These are phyloP conservation scores for Sesbania bispinosa DNA, from an alignment of 306 rosid species.

Conservation along the genomic window DNA sequence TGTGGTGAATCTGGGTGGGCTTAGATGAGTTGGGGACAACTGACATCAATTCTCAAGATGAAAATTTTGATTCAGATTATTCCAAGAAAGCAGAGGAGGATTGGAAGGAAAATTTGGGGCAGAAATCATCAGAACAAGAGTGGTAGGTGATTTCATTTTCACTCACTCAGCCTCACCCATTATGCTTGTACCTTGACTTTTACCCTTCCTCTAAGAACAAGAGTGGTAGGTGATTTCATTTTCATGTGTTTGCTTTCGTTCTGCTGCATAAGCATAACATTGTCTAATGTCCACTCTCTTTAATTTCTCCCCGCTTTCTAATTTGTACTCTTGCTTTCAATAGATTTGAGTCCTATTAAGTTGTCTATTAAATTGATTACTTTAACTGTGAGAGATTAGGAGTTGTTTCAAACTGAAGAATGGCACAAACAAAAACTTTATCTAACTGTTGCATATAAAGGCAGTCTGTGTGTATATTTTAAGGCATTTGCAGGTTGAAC, in stretches of 20 bases:
- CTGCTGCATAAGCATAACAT: no score
- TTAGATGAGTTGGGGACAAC: neutral
- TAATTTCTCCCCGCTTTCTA: neutral
- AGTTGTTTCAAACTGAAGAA: neutral
- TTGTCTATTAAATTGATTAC: neutral
- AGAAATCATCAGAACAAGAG: conserved; percentile 31
- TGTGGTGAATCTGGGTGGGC: neutral
- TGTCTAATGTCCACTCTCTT: no score
- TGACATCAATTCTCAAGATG: conserved; percentile 11
- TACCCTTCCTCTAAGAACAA: no score
- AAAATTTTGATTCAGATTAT: conserved; percentile 30
- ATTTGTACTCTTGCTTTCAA: neutral
- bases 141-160: no score
- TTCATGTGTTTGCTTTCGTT: no score
- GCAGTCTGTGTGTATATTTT: neutral
- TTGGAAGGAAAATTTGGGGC: conserved; percentile 10
- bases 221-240: no score
- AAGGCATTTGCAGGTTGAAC: neutral
- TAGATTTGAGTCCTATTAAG: neutral
- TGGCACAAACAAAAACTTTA: neutral
- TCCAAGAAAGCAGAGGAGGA: conserved; percentile 14
- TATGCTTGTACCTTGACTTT: no score
- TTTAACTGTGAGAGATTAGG: neutral
- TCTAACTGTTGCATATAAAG: neutral
- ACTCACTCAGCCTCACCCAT: no score